Percentiles rank a stretch among this genome's conserved stretches.
Conservation (phyloP, 2,329 filamentous ascomycete genomes). For the Arachnomyces sp. region DNA sequence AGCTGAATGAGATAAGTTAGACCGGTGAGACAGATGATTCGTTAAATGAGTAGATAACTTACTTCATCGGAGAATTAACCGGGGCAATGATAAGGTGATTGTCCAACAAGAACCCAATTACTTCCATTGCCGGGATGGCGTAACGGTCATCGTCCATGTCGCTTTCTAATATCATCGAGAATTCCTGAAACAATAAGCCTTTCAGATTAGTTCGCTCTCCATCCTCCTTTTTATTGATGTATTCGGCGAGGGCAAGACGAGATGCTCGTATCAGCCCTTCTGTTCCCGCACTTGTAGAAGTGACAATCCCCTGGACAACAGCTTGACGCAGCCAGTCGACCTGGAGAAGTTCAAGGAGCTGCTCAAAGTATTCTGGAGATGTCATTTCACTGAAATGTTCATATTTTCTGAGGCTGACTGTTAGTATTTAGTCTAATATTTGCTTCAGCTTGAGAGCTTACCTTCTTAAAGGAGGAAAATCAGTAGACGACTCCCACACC, state of each 20-base stretch:
- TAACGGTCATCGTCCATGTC: slow-evolving; percentile 59
- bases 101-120: slow-evolving; percentile 70
- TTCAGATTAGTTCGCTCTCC: slow-evolving; percentile 32
- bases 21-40: too few relatives aligned
- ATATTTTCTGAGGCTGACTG: slow-evolving; percentile 24
- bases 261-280: slow-evolving; percentile 38
- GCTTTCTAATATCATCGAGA: slow-evolving; percentile 48
- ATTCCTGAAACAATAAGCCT: slow-evolving; percentile 42
- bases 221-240: slow-evolving; percentile 19
- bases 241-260: slow-evolving; percentile 34
- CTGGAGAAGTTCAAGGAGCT: slow-evolving; percentile 31
- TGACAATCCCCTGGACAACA: slow-evolving; percentile 36
- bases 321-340: slow-evolving; percentile 30
- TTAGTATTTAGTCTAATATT: slow-evolving; percentile 3
- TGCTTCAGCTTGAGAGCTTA: slow-evolving; percentile 23
- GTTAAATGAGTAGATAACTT: slow-evolving; percentile 10
- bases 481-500: slow-evolving; percentile 30
- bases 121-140: slow-evolving; percentile 67
- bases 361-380: slow-evolving; percentile 34
- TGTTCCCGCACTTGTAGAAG: slow-evolving; percentile 37
- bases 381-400: slow-evolving; percentile 41
- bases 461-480: slow-evolving; percentile 33
- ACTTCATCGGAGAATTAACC: slow-evolving; percentile 39
- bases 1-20: slow-evolving; percentile 25
- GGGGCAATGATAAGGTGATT: slow-evolving; percentile 34